These are phyloP conservation scores for Setaria italica DNA, from an alignment of 202 grass and related monocot species.

Conservation along the genomic window DNA sequence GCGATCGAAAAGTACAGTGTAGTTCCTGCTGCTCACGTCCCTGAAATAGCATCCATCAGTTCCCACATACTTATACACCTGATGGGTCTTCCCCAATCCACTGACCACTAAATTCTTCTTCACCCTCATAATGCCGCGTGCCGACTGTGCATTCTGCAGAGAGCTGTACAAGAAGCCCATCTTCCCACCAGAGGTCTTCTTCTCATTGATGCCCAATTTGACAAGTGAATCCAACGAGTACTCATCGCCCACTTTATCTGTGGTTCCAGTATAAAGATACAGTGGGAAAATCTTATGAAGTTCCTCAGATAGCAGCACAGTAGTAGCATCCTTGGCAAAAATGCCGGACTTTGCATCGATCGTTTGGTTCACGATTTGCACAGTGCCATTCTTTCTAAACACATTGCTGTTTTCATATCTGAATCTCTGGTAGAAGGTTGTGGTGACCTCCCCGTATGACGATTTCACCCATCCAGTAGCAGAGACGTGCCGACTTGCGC, in stretches of 20 bases:
- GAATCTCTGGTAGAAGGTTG: conserved; percentile 73
- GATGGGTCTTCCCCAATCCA: conserved; percentile 65
- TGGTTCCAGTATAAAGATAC: conserved; percentile 61
- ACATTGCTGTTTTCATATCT: conserved; percentile 63
- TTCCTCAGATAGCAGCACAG: conserved; percentile 57
- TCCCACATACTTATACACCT: conserved; percentile 75
- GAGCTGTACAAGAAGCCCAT: conserved; percentile 62
- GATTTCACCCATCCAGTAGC: conserved; percentile 70
- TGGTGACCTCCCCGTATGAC: conserved; percentile 66
- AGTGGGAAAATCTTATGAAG: conserved; percentile 61
- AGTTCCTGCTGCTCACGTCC: conserved; percentile 84
- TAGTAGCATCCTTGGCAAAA: conserved; percentile 51
- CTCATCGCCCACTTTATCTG: conserved; percentile 58
- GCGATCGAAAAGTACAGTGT: conserved; percentile 65
- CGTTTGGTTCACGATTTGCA: conserved; percentile 71
- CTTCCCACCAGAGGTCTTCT: conserved; percentile 58
- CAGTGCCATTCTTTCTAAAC: conserved; percentile 55
- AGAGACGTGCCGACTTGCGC: conserved; percentile 55
- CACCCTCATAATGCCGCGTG: conserved; percentile 58
- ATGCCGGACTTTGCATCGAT: conserved; percentile 70
- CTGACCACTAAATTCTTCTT: conserved; percentile 77
- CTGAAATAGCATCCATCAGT: conserved; percentile 85
- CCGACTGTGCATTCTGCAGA: conserved; percentile 62
- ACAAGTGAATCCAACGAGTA: conserved; percentile 58
- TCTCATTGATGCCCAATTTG: conserved; percentile 66